Evolutionary conservation across 2,329 filamentous ascomycete genomes (phyloP), one percentile per base, ranked within the genome.

Genomic region (Stenocarpella maydis): DNA sequence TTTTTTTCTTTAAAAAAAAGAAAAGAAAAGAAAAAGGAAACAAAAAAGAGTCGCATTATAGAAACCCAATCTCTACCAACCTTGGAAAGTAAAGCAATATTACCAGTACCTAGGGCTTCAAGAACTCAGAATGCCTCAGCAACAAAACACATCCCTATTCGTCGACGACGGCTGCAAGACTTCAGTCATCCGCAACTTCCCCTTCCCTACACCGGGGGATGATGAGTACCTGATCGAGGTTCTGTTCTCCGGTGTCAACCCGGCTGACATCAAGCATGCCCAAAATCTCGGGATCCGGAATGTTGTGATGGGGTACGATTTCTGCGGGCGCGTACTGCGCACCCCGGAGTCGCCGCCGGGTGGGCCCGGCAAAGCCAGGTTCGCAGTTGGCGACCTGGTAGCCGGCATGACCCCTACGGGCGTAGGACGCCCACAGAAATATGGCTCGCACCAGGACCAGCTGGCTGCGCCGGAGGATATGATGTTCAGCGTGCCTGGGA

Each of bases 301-400:
- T 9, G 43, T 28, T 2, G 67, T 72, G 7, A 54, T 71, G 39
- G 71, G 71, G 17, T 72, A 72, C 39, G 71, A 72, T 41, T 71
- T 72, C 45, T 54, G 49, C 47, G 71, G 71, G 31, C 54, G 54
- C 24, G 54, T 60, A 6, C 24, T 45, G 21, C 24, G 10, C 8
- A 45, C 54, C 39, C 54, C 54, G 17, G 21, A 12, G 14, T 31
- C 54, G 4, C 54, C 54, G 19, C 39, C 54, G 9, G 17, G 4
- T 28, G 54, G 54, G 15, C 17, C 15, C 4, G 54, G 54, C 2
- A 28, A 31, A 1, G 54, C 54, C 24, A 28, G 4, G 37, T 60
- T 60, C 24, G 54, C 54, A 12, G 39, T 31, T 12, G 39, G 54
- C 24, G 39, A 60, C 17, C 54, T 60, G 12, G 54, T 60, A 17